A percentile compares a stretch with the other conserved stretches of the same genome.
Evolutionary conservation across 2,329 filamentous ascomycete genomes (phyloP).

Genomic region (Pseudogymnoascus pannorum): DNA sequence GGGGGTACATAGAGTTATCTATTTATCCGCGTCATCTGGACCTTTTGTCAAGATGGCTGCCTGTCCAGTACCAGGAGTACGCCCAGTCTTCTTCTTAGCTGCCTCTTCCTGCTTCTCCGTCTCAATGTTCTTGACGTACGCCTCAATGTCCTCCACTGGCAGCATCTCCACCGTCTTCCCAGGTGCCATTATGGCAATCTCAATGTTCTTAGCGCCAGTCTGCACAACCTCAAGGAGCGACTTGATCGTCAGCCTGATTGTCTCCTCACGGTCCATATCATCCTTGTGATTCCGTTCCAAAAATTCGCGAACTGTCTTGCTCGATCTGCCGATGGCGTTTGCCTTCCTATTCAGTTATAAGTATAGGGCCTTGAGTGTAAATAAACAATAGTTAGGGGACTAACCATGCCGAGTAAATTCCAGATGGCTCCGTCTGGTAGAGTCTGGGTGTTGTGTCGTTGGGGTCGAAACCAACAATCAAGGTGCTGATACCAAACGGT

Average conservation of each 20-base stretch:
- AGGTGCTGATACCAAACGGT: constrained; percentile 96
- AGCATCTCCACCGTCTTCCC: constrained; percentile 89
- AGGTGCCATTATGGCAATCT: constrained; percentile 96
- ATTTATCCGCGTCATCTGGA: constrained; percentile 32
- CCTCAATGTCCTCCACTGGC: constrained; percentile 90
- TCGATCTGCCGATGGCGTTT: constrained; percentile 95
- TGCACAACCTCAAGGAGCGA: constrained; percentile 96
- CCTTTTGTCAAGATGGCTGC: constrained; percentile 67
- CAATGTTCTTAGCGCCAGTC: constrained; percentile 98
- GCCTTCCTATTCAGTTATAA: constrained; percentile 67
- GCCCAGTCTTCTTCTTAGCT: constrained; percentile 75
- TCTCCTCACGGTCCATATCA: constrained; percentile 91
- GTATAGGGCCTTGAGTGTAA: background rate
- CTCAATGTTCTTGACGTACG: constrained; percentile 97
- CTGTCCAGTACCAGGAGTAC: constrained; percentile 60
- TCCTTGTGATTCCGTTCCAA: constrained; percentile 98
- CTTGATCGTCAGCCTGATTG: constrained; percentile 96
- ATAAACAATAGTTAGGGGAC: constrained; percentile 24
- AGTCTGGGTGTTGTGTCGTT: constrained; percentile 81
- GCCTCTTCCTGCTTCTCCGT: constrained; percentile 99
- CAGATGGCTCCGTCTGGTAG: constrained; percentile 98
- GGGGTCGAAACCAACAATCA: constrained; percentile 97
- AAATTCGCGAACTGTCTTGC: constrained; percentile 98
- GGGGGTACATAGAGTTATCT: constrained; percentile 12
- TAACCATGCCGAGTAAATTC: constrained; percentile 98